Conservation (phyloP, 108 stramenopile species). For the Cyclotella sp. region DNA sequence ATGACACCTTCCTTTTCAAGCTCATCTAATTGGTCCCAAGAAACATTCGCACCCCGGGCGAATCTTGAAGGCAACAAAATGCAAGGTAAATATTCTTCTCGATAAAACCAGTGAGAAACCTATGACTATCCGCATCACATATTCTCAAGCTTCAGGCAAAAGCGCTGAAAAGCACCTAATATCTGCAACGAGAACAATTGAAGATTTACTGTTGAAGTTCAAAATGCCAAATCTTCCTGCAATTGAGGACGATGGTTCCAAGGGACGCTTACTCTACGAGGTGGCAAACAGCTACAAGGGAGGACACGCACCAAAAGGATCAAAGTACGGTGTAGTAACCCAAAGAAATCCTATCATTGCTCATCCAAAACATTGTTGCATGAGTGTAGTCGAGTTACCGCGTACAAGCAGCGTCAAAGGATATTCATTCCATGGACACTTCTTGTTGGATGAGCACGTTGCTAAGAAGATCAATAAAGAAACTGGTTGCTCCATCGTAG, state of each 20-base stretch:
- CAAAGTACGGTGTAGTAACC: neutral
- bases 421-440: neutral
- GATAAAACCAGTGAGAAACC: no score
- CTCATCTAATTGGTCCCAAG: no score
- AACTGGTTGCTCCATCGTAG: neutral
- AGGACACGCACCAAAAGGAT: neutral
- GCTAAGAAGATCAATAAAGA: neutral
- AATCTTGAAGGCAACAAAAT: no score
- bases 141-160: no score
- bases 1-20: no score
- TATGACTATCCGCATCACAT: no score
- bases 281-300: neutral
- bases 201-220: neutral
- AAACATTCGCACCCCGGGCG: no score
- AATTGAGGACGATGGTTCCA: neutral
- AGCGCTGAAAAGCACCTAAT: no score
- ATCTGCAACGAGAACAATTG: neutral
- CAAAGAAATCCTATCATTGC: neutral
- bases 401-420: neutral
- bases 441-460: neutral
- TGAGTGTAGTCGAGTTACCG: neutral
- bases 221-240: neutral
- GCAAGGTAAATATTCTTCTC: no score
- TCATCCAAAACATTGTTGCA: neutral
- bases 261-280: neutral